Evolutionary conservation across 805 yeast species (phyloP), one percentile per base, ranked within the genome.

Genomic region (Kodamaea jinghongensis): DNA sequence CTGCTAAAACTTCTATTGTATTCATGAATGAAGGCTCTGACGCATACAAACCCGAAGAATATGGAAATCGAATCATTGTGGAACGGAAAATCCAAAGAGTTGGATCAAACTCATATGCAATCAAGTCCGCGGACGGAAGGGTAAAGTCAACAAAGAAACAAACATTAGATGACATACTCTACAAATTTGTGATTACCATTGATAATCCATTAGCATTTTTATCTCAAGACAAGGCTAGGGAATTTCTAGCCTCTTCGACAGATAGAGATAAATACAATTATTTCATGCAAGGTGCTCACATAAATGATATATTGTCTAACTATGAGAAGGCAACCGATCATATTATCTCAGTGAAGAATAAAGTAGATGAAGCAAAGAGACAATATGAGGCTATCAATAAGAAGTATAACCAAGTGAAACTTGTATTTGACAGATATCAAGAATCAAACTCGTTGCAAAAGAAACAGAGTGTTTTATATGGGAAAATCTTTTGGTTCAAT

Each of bases 141-240:
- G 69, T 70, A 2, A 61, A 86, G 0, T 77, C 89, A 1, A 70
- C 66, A 11, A 84, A 81, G 51, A 83, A 80, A 43, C 68, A 71
- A 22, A 84, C 81, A 10, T 61, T 93, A 22, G 87, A 79, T 47
- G 75, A 74, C 4, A 81, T 93, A 2, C 62, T 89, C 34, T 80
- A 77, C 47, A 76, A 73, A 46, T 88, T 83, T 55, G 80, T 83
- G 32, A 81, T 91, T 31, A 81, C 86, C 4, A 83, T 93, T 17
- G 90, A 81, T 51, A 93, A 93, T 51, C 96, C 97, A 4, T 78
- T 93, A 76, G 86, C 96, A 2, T 86, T 93, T 53, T 69, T 93
- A 36, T 87, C 96, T 1, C 99, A 93, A 59, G 97, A 93, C 50
- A 86, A 83, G 44, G 98, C 99, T 2, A 78, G 96, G 49, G 84